These are phyloP conservation scores for Peronospora belbahrii DNA, from an alignment of 352 stramenopile species.

Conservation along the genomic window DNA sequence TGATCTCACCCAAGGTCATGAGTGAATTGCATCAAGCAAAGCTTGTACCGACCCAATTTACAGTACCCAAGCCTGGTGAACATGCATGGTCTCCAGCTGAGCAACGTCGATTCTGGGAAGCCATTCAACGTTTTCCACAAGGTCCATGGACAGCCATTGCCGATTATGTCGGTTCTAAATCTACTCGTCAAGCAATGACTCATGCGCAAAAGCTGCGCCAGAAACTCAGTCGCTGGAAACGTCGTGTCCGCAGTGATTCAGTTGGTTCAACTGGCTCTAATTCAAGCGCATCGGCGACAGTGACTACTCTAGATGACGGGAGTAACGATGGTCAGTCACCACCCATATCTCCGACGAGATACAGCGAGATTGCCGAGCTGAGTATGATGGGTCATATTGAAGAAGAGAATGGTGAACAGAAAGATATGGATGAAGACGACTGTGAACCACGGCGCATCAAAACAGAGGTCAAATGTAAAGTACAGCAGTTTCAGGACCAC, in stretches of 20 bases:
- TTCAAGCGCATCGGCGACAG: conserved; percentile 17
- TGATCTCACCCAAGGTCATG: conserved; percentile 58
- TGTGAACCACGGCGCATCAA: conserved; percentile 20
- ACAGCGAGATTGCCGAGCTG: conserved; percentile 19
- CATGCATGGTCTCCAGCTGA: conserved; percentile 42
- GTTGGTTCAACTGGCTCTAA: conserved; percentile 14
- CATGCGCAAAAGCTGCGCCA: conserved; percentile 62
- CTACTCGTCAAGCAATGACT: conserved; percentile 59
- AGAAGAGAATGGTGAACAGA: conserved; percentile 18
- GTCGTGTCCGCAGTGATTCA: conserved; percentile 34
- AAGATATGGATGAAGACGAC: conserved; percentile 11
- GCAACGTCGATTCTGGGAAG: conserved; percentile 49
- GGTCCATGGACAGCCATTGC: conserved; percentile 56
- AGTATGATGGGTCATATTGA: conserved; percentile 23
- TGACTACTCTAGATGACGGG: conserved; percentile 9
- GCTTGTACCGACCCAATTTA: conserved; percentile 50
- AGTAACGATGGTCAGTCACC: conserved; percentile 15
- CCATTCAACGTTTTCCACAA: conserved; percentile 49
- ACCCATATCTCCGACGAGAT: conserved; percentile 23
- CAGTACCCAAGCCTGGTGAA: conserved; percentile 41
- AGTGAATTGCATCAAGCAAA: conserved; percentile 48
- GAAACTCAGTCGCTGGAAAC: conserved; percentile 54
- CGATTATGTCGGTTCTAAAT: conserved; percentile 51
- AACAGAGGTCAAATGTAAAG: conserved; percentile 8
- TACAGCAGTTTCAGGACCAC: conserved; percentile 9